A percentile compares a stretch with the other conserved stretches of the same genome.
These are phyloP conservation scores for Pythium brachiatum DNA, from an alignment of 352 stramenopile species.

Conservation along the genomic window DNA sequence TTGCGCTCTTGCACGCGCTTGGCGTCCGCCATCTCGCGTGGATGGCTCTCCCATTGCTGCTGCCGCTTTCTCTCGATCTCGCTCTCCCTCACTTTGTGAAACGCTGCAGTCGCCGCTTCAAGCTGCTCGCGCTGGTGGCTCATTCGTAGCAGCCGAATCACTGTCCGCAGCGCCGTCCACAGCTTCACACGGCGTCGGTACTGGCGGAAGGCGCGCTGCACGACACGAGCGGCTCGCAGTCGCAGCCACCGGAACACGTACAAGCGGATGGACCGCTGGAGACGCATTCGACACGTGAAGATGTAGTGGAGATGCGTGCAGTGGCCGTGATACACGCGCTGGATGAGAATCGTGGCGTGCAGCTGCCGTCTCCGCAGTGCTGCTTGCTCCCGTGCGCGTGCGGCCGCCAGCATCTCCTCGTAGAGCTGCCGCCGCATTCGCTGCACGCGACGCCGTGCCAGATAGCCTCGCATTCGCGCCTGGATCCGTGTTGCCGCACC, in stretches of 20 bases:
- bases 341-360: slow-evolving; percentile 33
- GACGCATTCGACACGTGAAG: slow-evolving; percentile 25
- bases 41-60: slow-evolving; percentile 7
- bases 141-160: slow-evolving; percentile 32
- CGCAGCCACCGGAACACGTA: slow-evolving; percentile 40
- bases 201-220: slow-evolving; percentile 39
- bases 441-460: slow-evolving; percentile 32
- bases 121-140: slow-evolving; percentile 34
- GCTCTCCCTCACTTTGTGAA: slow-evolving; percentile 22
- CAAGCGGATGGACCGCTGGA: slow-evolving; percentile 31
- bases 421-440: slow-evolving; percentile 26
- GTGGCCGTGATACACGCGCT: slow-evolving; percentile 35
- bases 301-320: slow-evolving; percentile 17
- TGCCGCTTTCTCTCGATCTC: slow-evolving; percentile 4
- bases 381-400: slow-evolving; percentile 23
- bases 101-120: slow-evolving; percentile 21
- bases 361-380: slow-evolving; percentile 22
- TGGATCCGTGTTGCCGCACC: slow-evolving; percentile 39
- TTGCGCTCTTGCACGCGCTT: slow-evolving; percentile 10
- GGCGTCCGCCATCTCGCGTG: slow-evolving; percentile 8
- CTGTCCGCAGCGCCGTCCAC: slow-evolving; percentile 20
- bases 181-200: slow-evolving; percentile 33
- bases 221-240: slow-evolving; percentile 19
- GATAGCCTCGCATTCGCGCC: slow-evolving; percentile 34
- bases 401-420: slow-evolving; percentile 26